Evolutionary conservation across 441 rosid species (phyloP).

Genomic region (Geranium incanum): DNA sequence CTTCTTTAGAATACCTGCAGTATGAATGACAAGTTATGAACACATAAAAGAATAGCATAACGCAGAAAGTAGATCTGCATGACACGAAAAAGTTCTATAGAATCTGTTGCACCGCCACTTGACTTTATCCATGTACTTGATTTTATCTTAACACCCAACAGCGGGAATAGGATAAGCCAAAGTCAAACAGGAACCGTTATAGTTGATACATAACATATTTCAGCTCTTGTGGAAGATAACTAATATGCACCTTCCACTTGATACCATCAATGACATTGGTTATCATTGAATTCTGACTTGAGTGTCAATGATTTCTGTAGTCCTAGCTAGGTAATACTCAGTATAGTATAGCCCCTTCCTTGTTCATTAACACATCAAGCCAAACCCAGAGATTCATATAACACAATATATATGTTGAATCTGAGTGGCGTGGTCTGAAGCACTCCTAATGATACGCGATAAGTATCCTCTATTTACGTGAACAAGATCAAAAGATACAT

Average conservation of each 20-base stretch:
- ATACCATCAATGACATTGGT: background rate
- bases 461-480: no score
- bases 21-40: background rate
- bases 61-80: background rate
- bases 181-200: background rate
- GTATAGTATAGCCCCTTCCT: no score
- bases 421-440: no score
- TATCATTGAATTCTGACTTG: background rate
- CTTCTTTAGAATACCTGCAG: conserved; percentile 92
- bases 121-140: background rate
- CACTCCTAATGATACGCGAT: no score
- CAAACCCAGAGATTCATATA: no score
- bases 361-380: no score
- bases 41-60: conserved; percentile 4
- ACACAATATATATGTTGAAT: no score
- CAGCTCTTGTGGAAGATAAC: background rate
- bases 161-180: background rate
- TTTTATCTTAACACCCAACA: background rate
- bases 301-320: background rate
- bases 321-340: no score
- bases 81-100: background rate
- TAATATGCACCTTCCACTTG: background rate
- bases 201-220: background rate
- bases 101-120: background rate
- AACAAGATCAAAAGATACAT: conserved; percentile 24